Evolutionary conservation across 2,329 filamentous ascomycete genomes (phyloP), one percentile per base, ranked within the genome.

Genomic region (Acrocalymma vagum): DNA sequence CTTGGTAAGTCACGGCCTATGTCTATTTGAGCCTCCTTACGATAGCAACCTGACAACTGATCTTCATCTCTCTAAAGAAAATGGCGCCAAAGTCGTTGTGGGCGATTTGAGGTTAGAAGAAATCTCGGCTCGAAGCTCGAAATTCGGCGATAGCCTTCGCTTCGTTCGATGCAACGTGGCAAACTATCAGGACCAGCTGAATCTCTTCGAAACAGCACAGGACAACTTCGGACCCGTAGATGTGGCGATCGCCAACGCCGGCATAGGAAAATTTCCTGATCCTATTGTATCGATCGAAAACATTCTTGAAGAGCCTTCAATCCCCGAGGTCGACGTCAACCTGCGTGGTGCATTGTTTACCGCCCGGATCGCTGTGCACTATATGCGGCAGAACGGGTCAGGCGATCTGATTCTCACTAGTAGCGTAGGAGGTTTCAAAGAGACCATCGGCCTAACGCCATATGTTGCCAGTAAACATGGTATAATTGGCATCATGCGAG

Each of bases 401-500:
- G 45, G 48, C 4, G 47, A 54, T 33, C 27, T 58, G 24, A 38
- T 61, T 11, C 36, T 58, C 3, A 45, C 60, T 27, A 61, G 54
- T 18, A 41, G 37, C 3, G 55, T 55, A 23, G 55, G 53, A 1
- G 58, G 55, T 9, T 60, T 56, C 29, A 53, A 58, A 16, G 55
- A 59, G 14, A 42, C 46, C 16, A 49, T 49, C 11, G 54, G 51
- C 8, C 23, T 58, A 24, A 42, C 53, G 3, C 38, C 51, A 9
- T 61, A 61, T 20, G 45, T 52, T 10, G 58, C 58, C 23, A 53
- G 51, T 31, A 61, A 61, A 35, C 50, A 51, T 45, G 58, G 58
- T 1, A 49, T 60, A 2, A 20, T 61, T 24, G 58, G 58, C 3
- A 38, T 61, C 13, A 53, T 60, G 58, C 42, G 58, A 16, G 48